These are phyloP conservation scores for Phytophthora meadii DNA, from an alignment of 352 stramenopile species.

Conservation along the genomic window DNA sequence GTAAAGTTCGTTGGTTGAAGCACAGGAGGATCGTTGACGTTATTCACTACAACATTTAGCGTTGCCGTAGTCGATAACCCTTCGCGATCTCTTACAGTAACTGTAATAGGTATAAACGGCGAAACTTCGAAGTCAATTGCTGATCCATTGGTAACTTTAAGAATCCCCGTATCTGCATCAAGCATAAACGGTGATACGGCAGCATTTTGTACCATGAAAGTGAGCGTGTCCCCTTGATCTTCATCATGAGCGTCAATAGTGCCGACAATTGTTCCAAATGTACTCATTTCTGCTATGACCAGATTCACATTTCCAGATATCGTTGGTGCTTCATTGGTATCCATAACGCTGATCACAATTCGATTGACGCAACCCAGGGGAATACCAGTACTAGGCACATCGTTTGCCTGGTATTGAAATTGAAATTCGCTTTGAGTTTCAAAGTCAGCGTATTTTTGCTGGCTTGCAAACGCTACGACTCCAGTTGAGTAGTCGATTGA, in stretches of 20 bases:
- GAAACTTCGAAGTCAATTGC: conserved; percentile 31
- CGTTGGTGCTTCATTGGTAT: conserved; percentile 58
- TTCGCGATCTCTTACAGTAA: conserved; percentile 24
- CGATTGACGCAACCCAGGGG: conserved; percentile 51
- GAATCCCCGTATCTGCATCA: conserved; percentile 9
- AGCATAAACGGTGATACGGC: conserved; percentile 16
- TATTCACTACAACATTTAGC: conserved; percentile 17
- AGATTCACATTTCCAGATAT: conserved; percentile 17
- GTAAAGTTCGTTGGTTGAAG: conserved; percentile 30
- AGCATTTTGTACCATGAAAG: conserved; percentile 13
- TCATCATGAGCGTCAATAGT: conserved; percentile 22
- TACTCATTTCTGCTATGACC: conserved; percentile 40
- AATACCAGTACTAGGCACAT: conserved; percentile 43
- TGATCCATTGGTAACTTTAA: conserved; percentile 15
- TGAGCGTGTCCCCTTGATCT: conserved; percentile 23
- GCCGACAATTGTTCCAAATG: conserved; percentile 22
- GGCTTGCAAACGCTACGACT: conserved; percentile 36
- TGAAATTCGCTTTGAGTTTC: conserved; percentile 47
- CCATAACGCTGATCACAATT: conserved; percentile 51
- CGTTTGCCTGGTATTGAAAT: conserved; percentile 56
- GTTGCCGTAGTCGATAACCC: conserved; percentile 17
- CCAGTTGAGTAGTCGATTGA: conserved; percentile 41
- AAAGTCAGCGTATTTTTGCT: conserved; percentile 46
- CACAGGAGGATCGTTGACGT: conserved; percentile 31
- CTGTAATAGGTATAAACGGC: conserved; percentile 9